Percentiles rank a stretch among this genome's conserved stretches.
Conservation (phyloP, 257 asterid species). For the Penstemon davidsonii region DNA sequence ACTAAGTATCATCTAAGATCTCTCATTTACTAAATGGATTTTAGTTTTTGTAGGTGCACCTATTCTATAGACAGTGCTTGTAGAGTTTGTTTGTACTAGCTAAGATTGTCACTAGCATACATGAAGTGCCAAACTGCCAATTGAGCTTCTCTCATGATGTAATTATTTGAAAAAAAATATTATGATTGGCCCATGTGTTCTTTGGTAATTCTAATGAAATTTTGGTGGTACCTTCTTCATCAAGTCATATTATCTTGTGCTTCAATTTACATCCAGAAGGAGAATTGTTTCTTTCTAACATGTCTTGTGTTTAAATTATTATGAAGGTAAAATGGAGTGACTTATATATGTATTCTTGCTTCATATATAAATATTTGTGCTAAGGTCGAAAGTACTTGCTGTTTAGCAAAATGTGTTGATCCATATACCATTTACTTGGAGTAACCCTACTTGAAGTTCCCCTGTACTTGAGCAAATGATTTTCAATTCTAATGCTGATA, state of each 20-base stretch:
- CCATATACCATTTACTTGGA: neutral
- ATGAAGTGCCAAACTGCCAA: conserved; percentile 4
- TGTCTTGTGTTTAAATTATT: neutral
- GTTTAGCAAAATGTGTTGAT: neutral
- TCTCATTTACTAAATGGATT: neutral
- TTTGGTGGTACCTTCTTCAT: neutral
- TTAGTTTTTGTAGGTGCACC: neutral
- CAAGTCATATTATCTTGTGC: neutral
- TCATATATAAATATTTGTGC: neutral
- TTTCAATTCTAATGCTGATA: neutral
- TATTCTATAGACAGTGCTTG: neutral
- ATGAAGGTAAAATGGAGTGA: neutral
- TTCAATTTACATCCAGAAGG: neutral
- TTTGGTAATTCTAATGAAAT: neutral
- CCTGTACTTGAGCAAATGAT: neutral
- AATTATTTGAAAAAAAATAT: neutral
- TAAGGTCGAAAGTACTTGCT: neutral
- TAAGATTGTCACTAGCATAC: conserved; percentile 1
- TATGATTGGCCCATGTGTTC: neutral
- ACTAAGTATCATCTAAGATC: conserved; percentile 1
- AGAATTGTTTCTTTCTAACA: neutral
- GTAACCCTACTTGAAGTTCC: neutral
- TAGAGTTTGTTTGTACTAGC: neutral
- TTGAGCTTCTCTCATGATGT: neutral
- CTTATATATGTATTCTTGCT: conserved; percentile 3